Evolutionary conservation across 2,329 filamentous ascomycete genomes (phyloP).

Genomic region (Cercospora sesami): DNA sequence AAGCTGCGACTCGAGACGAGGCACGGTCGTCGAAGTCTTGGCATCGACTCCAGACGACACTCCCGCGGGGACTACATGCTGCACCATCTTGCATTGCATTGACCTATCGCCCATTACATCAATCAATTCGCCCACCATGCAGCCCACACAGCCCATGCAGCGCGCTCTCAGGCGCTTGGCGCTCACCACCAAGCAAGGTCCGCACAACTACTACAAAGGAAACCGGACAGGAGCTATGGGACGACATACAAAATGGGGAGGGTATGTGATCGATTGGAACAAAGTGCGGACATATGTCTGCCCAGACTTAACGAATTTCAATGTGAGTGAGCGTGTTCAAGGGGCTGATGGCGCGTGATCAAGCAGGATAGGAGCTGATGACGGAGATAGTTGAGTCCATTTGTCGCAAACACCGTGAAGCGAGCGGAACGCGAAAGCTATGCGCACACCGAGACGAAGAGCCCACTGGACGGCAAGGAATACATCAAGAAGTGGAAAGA

Average conservation of each 20-base stretch:
- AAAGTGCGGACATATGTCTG: constrained; percentile 92
- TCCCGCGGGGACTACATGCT: constrained; percentile 15
- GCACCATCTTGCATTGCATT: constrained; percentile 1
- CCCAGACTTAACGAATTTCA: constrained; percentile 69
- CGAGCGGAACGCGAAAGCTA: constrained; percentile 54
- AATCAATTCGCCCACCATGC: constrained; percentile 42
- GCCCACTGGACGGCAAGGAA: constrained; percentile 35
- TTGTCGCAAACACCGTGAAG: constrained; percentile 65
- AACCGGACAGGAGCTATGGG: constrained; percentile 87
- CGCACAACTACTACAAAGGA: constrained; percentile 96
- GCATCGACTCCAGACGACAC: constrained; percentile 5
- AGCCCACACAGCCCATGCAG: constrained; percentile 66
- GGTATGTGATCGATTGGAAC: constrained; percentile 77
- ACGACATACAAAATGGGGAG: constrained; percentile 76
- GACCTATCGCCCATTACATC: neutral
- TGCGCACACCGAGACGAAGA: constrained; percentile 34
- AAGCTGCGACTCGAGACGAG: constrained; percentile 11
- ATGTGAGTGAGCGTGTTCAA: constrained; percentile 52
- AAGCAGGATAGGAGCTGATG: neutral
- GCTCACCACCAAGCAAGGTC: constrained; percentile 89
- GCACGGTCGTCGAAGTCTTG: constrained; percentile 1
- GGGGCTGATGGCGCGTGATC: neutral
- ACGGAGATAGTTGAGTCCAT: constrained; percentile 69
- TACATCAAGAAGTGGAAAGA: constrained; percentile 40
- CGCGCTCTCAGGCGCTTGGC: constrained; percentile 70